Evolutionary conservation across 2,329 filamentous ascomycete species (phyloP).

Genomic region (Niveomyces coronatus): DNA sequence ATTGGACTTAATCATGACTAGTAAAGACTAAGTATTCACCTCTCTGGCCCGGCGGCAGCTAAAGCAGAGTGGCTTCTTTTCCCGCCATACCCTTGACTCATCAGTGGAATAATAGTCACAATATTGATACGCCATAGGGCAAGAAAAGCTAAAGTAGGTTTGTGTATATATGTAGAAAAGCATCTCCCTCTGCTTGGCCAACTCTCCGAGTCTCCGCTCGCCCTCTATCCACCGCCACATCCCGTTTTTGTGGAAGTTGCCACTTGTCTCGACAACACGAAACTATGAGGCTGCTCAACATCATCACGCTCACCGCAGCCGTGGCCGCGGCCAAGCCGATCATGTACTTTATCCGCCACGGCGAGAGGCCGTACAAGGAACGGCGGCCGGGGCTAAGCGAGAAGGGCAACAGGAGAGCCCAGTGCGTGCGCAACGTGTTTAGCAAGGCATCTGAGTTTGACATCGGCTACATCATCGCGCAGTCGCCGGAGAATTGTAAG

Average conservation of each 20-base stretch:
- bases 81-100: too few relatives aligned
- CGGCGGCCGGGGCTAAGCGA: slow-evolving; percentile 38
- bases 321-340: slow-evolving; percentile 28
- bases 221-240: too few relatives aligned
- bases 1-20: too few relatives aligned
- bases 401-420: slow-evolving; percentile 43
- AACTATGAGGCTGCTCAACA: slow-evolving; percentile 15
- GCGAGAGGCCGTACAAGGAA: slow-evolving; percentile 48
- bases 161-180: too few relatives aligned
- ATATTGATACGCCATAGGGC: too few relatives aligned
- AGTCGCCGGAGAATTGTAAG: slow-evolving; percentile 38
- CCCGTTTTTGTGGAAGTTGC: background rate
- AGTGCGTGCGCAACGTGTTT: slow-evolving; percentile 50
- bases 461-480: slow-evolving; percentile 48
- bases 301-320: slow-evolving; percentile 14
- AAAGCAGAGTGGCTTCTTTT: too few relatives aligned
- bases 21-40: too few relatives aligned
- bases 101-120: too few relatives aligned
- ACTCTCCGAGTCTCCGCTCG: too few relatives aligned
- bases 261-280: background rate
- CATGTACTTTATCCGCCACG: slow-evolving; percentile 54
- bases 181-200: too few relatives aligned
- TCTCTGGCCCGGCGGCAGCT: too few relatives aligned
- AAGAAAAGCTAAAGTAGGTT: too few relatives aligned
- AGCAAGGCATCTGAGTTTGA: slow-evolving; percentile 39